Percentiles rank a stretch among this genome's conserved stretches.
Evolutionary conservation across 176 grass and related monocot species (phyloP).

Genomic region (Miscanthus lutarioriparius): DNA sequence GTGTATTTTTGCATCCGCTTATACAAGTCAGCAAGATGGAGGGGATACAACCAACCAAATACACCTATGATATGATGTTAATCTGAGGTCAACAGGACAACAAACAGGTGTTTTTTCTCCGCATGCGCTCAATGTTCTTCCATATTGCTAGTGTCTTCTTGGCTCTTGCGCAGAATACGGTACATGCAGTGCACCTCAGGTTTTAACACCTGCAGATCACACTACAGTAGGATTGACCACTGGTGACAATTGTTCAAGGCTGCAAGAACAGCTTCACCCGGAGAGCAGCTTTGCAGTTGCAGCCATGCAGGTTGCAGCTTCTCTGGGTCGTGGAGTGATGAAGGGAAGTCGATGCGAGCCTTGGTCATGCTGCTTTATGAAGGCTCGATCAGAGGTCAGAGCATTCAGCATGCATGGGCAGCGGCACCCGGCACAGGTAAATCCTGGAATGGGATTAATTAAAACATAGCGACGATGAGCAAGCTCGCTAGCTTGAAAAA

Average conservation of each 20-base stretch:
- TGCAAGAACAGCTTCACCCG: slow-evolving; percentile 27
- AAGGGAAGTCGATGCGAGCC: slow-evolving; percentile 55
- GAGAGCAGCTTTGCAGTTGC: background rate
- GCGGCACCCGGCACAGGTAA: slow-evolving; percentile 39
- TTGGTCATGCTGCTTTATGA: slow-evolving; percentile 60
- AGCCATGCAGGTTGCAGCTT: slow-evolving; percentile 29
- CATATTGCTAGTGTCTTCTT: background rate
- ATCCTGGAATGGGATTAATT: slow-evolving; percentile 38
- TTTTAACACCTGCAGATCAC: background rate
- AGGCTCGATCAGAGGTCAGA: slow-evolving; percentile 33
- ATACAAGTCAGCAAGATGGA: too few relatives aligned
- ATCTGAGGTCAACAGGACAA: slow-evolving; percentile 46
- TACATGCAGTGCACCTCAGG: background rate
- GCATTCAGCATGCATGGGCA: slow-evolving; percentile 30
- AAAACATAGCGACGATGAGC: background rate
- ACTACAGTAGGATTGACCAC: slow-evolving; percentile 28
- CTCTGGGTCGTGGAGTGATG: slow-evolving; percentile 50
- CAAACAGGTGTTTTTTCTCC: too few relatives aligned
- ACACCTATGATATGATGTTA: slow-evolving; percentile 21
- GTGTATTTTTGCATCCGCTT: too few relatives aligned
- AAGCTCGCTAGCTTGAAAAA: background rate
- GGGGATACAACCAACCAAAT: too few relatives aligned
- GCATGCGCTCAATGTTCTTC: too few relatives aligned
- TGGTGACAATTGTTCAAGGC: slow-evolving; percentile 67
- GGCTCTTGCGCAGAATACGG: background rate